Percentiles rank a stretch among this genome's conserved stretches.
phyloP scores from a whole-genome alignment of 75 land plant species.

The Gnetum montanum region DNA sequence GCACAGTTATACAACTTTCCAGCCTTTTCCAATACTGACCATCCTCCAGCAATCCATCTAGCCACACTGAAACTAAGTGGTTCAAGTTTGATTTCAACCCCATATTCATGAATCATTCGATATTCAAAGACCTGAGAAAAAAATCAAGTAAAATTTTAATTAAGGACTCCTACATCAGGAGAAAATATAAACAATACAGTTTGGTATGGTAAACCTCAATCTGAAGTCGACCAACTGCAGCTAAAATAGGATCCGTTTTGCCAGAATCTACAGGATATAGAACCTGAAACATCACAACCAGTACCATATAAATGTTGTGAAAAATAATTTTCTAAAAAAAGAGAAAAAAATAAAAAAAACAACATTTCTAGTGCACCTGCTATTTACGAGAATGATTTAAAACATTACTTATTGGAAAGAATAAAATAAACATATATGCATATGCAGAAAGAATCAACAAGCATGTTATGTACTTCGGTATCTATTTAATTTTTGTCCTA shows the following conservation, averaged over 20 bases:
- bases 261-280: conserved; percentile 33
- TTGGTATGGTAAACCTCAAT: conserved; percentile 26
- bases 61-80: conserved; percentile 40
- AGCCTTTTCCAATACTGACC: conserved; percentile 37
- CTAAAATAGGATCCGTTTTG: conserved; percentile 40
- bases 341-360: no score
- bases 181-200: background rate
- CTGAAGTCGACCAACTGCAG: conserved; percentile 48
- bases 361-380: no score
- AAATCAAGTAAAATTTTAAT: background rate
- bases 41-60: conserved; percentile 48
- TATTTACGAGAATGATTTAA: no score
- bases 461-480: no score
- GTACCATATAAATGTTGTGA: background rate
- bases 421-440: no score
- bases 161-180: background rate
- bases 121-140: conserved; percentile 34
- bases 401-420: no score
- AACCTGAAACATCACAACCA: conserved; percentile 17
- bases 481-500: no score
- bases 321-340: no score
- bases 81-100: conserved; percentile 38
- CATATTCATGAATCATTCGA: conserved; percentile 36
- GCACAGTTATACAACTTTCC: conserved; percentile 40
- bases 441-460: no score